These are phyloP conservation scores for Prunus dulcis DNA, from an alignment of 306 rosid species.

Conservation along the genomic window DNA sequence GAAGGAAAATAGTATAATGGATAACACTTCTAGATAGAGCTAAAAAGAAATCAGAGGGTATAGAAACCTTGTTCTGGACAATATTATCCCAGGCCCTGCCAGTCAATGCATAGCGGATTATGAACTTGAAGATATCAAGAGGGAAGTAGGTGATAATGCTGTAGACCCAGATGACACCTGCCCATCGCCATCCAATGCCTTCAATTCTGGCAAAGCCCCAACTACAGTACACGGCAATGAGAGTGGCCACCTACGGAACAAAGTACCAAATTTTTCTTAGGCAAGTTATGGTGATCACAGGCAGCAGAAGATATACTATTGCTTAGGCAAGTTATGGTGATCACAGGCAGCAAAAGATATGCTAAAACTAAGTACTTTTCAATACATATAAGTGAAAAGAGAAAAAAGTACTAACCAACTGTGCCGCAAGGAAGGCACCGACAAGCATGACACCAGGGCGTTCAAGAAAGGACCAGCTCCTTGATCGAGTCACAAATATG, in stretches of 20 bases:
- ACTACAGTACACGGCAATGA: slow-evolving; percentile 63
- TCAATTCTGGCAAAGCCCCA: slow-evolving; percentile 78
- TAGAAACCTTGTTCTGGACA: slow-evolving; percentile 51
- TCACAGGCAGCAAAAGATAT: neutral
- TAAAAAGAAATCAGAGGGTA: neutral
- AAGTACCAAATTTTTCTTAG: neutral
- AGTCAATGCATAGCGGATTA: slow-evolving; percentile 49
- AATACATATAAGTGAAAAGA: neutral
- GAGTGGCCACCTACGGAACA: slow-evolving; percentile 59
- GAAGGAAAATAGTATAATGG: neutral
- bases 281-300: neutral
- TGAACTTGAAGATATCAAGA: slow-evolving; percentile 73
- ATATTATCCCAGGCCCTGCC: slow-evolving; percentile 74
- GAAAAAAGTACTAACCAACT: slow-evolving; percentile 49
- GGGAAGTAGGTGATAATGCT: slow-evolving; percentile 78
- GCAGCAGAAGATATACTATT: neutral
- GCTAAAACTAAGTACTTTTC: no score
- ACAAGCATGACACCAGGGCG: slow-evolving; percentile 70
- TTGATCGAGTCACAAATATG: slow-evolving; percentile 87
- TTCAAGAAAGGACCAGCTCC: slow-evolving; percentile 78
- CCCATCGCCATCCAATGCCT: slow-evolving; percentile 93
- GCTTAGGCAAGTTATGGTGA: neutral
- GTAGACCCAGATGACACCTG: slow-evolving; percentile 74
- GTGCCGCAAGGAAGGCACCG: slow-evolving; percentile 70
- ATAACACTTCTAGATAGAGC: neutral